Evolutionary conservation across 192 early-diverging fungal species (phyloP), one percentile per base, ranked within the genome.

Genomic region (Coemansia sp.): DNA sequence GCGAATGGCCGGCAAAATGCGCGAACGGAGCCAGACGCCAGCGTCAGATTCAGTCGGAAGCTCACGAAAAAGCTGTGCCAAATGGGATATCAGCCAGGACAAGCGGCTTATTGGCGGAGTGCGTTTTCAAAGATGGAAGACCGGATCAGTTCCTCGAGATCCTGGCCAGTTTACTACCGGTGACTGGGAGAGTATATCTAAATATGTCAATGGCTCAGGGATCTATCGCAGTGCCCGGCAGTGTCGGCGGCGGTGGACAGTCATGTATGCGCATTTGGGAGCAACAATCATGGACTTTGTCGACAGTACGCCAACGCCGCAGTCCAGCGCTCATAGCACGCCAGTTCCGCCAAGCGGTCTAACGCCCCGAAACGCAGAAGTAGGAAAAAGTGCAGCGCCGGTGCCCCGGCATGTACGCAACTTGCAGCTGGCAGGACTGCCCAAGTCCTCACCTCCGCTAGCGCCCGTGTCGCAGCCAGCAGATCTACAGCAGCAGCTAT

Each of bases 241-340:
- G 40, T 76, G 72, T 11, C 62, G 66, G 12, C 57, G 72, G n/a
- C 72, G 72, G 16, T 76, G 72, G 72, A 66, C 72, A 2, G 66
- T 68, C 14, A 68, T 76, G 62, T 47, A 65, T 18, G 44, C 48
- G 12, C 72, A 76, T 16, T 47, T 76, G 56, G 72, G 72, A 32
- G 36, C 48, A 6, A 58, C 65, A 7, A 76, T 76, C 15, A 67
- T 76, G 72, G 72, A 76, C 17, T 76, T 69, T 59, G 72, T 76
- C 28, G 72, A 76, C 43, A 65, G 55, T 20, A 44, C 62, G 44
- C 62, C 66, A 12, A 69, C 72, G 16, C 72, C 72, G 11, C 71
- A 69, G 26, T 75, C 71, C 3, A 76, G 72, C 37, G 55, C 62
- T 4, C 61, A 69, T 14, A 49, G 49, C 38, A 76, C 72, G 3